Base-by-base conservation (phyloP, 2,329 filamentous ascomycete species). In the Stachybotrys echinatus region DNA sequence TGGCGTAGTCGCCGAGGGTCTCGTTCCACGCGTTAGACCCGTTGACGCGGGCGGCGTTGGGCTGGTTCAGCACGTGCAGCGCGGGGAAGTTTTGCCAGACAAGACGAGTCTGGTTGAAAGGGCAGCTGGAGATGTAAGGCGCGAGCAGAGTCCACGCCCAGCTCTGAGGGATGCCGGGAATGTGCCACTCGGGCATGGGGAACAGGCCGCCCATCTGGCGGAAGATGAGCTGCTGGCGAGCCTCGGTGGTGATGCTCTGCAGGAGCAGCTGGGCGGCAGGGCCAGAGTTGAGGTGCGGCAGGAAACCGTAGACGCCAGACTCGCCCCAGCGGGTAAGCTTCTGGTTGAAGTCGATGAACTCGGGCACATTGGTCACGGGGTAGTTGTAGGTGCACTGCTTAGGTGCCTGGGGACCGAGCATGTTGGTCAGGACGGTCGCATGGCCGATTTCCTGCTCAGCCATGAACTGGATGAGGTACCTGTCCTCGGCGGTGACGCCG, bases 81-180 rank as follows among this genome's bases (percentile, higher is more conserved):
- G 80, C 76, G 0, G 89, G 89, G 71, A 89, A 92, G 72, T 95
- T 95, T 65, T 92, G 87, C 89, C 89, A 95, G 21, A 83, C 78
- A 23, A 95, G 74, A 6, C 88, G 82, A 1, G 88, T 92, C 57
- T 85, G 83, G 64, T 86, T 82, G 42, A 69, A 71, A 0, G 89
- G 89, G 65, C 89, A 95, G 5, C 77, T 85, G 34, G 81, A 84
- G 65, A 95, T 92, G 67, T 91, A 91, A 0, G 88, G 89, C 0
- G 89, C 88, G 5, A 94, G 74, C 20, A 89, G 76, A 0, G 88
- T 87, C 89, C 89, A 95, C 0, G 84, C 81, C 88, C 89, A 95
- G 0, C 85, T 89, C 65, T 95, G 89, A 0, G 88, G 89, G 21
- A 92, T 84, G 38, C 88, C 88, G 6, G 83, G 76, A 60, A 89